Evolutionary conservation across 2,329 filamentous ascomycete species (phyloP).

Genomic region (Talaromyces atroroseus): DNA sequence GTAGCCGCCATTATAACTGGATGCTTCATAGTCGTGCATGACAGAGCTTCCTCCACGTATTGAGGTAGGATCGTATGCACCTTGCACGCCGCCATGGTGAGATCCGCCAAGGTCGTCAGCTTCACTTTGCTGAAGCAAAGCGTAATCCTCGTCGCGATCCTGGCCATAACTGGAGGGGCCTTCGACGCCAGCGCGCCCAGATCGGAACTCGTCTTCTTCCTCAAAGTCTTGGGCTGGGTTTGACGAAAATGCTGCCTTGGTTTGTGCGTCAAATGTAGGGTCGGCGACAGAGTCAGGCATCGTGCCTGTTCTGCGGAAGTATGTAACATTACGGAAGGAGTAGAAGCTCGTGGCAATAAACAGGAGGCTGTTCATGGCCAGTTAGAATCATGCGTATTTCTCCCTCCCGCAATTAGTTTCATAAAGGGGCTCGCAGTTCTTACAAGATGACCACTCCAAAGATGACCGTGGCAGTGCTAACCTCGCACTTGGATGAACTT

Average conservation of each 20-base stretch:
- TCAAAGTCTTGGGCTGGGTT: conserved; percentile 43
- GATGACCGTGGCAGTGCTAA: conserved; percentile 52
- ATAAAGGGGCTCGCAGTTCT: conserved; percentile 14
- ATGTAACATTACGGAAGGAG: conserved; percentile 50
- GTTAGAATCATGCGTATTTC: neutral
- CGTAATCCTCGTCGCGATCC: conserved; percentile 47
- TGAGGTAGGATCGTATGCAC: conserved; percentile 36
- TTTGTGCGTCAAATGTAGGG: conserved; percentile 46
- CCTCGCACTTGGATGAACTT: conserved; percentile 49
- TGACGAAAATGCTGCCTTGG: conserved; percentile 44
- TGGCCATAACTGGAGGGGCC: conserved; percentile 38
- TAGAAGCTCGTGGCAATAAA: conserved; percentile 50
- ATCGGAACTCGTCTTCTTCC: conserved; percentile 42
- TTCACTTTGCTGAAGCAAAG: conserved; percentile 45
- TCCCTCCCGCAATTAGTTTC: neutral
- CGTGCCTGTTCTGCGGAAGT: conserved; percentile 53
- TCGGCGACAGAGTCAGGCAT: conserved; percentile 44
- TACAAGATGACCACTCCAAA: conserved; percentile 55
- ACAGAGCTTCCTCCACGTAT: conserved; percentile 22
- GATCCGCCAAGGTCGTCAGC: conserved; percentile 37
- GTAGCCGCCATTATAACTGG: conserved; percentile 38
- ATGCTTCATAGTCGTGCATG: conserved; percentile 37
- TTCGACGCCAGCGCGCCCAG: conserved; percentile 29
- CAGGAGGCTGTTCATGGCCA: conserved; percentile 39
- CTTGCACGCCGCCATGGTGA: conserved; percentile 32